Evolutionary conservation across 768 basidiomycete species (phyloP), one percentile per base, ranked within the genome.

Genomic region (Boletus subcaerulescens): DNA sequence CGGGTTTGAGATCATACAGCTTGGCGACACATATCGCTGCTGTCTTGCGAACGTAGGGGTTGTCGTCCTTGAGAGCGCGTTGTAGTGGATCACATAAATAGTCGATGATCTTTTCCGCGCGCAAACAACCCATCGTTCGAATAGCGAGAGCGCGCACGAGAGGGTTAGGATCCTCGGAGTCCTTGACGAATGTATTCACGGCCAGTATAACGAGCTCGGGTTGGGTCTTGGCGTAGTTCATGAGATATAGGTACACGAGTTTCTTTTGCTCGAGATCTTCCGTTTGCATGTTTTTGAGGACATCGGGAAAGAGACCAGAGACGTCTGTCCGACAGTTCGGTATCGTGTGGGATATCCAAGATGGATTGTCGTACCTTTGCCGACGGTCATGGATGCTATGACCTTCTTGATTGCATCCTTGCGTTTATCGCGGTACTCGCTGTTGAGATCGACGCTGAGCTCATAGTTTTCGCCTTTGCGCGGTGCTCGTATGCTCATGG

Each of bases 181-280:
- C 97, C 79, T 97, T 85, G 59, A 99, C 97, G 68, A 99, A 98
- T 9, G 96, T 99, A 68, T 98, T 99, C 56, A 99, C 97, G 29
- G 97, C 97, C 44, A 99, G 81, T 67, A 99, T 98, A 73, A 98
- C 95, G 57, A 98, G 90, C 68, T 99, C 97, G 0, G 97, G 97
- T 67, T 99, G 97, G 0, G 96, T 95, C 70, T 97, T 97, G 33
- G 96, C 96, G 62, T 98, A 99, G 77, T 99, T 99, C 91, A 98
- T 98, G 55, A 99, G 85, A 72, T 98, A 98, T 22, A 97, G 83
- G 66, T 97, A 98, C n/a, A 98, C 97, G 33, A 99, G 89, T 74
- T 99, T 98, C 84, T 98, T 99, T 76, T 98, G 97, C 72, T 99
- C 97, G 50, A 99, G 83, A 71, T 98, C 96, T 48, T 99, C 96